A percentile compares a stretch with the other conserved stretches of the same genome.
These are phyloP conservation scores for Claviceps quebecensis DNA, from an alignment of 2,329 filamentous ascomycete genomes.

Conservation along the genomic window DNA sequence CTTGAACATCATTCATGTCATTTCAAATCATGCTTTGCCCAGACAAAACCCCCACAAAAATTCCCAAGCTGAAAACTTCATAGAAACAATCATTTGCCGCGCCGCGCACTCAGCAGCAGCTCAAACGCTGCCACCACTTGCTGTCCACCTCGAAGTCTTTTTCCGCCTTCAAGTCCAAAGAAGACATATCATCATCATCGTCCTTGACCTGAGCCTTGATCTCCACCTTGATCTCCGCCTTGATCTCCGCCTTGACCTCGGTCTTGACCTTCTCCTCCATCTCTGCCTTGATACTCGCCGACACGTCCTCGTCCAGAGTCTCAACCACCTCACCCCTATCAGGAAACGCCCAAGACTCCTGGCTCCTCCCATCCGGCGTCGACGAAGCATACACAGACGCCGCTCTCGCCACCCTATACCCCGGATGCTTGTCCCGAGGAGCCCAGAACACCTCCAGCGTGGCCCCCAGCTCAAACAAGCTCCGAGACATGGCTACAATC, in stretches of 20 bases:
- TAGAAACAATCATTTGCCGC: no score
- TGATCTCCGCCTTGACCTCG: neutral
- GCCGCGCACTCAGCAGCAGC: neutral
- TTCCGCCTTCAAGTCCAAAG: neutral
- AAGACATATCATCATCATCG: neutral
- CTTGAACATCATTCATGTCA: no score
- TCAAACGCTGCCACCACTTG: neutral
- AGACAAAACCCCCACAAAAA: no score
- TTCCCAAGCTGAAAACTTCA: no score
- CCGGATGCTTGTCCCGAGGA: neutral
- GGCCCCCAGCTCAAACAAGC: neutral
- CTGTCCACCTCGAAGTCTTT: neutral
- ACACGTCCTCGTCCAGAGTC: no score
- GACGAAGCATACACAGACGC: neutral
- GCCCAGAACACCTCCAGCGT: neutral
- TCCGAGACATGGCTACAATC: neutral
- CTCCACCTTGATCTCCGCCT: neutral
- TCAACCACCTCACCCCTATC: no score
- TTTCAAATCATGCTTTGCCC: no score
- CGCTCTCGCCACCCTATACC: neutral
- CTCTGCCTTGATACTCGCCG: neutral
- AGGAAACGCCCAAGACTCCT: neutral
- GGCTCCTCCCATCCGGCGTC: neutral
- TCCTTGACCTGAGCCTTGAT: neutral
- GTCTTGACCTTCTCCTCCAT: neutral